phyloP scores from a whole-genome alignment of 129 eudicot species.

The Saposhnikovia divaricata region DNA sequence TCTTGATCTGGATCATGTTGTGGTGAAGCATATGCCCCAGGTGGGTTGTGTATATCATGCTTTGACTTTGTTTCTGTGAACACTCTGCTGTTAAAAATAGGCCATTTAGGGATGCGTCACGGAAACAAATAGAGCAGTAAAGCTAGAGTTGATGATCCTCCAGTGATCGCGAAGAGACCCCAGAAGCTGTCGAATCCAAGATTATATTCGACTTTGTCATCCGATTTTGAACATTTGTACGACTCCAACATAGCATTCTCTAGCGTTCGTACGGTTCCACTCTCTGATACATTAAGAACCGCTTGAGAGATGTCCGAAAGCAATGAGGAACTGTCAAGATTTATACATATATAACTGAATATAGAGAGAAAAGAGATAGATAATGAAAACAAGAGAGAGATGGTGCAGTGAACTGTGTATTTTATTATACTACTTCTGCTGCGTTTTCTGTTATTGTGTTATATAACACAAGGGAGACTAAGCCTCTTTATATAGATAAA shows the following conservation, averaged over 20 bases:
- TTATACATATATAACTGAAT: no score
- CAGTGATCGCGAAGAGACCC: conserved; percentile 7
- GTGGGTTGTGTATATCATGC: background rate
- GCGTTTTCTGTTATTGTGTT: no score
- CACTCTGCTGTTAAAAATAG: background rate
- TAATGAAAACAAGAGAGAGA: no score
- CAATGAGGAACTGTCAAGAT: background rate
- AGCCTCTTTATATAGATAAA: no score
- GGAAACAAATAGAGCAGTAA: background rate
- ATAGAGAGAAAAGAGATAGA: no score
- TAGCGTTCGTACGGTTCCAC: background rate
- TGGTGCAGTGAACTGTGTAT: no score
- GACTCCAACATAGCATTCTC: background rate
- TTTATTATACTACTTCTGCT: no score
- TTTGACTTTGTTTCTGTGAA: background rate
- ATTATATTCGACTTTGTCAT: background rate
- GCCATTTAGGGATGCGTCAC: background rate
- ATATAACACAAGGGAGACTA: no score
- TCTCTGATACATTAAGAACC: conserved; percentile 2
- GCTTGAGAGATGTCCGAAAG: conserved; percentile 5
- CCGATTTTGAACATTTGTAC: background rate
- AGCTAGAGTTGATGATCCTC: background rate
- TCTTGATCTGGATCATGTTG: background rate
- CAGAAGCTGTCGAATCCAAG: conserved; percentile 10
- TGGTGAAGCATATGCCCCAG: background rate